Conservation (phyloP, 331 rosid genomes). For the Malus hybrid region DNA sequence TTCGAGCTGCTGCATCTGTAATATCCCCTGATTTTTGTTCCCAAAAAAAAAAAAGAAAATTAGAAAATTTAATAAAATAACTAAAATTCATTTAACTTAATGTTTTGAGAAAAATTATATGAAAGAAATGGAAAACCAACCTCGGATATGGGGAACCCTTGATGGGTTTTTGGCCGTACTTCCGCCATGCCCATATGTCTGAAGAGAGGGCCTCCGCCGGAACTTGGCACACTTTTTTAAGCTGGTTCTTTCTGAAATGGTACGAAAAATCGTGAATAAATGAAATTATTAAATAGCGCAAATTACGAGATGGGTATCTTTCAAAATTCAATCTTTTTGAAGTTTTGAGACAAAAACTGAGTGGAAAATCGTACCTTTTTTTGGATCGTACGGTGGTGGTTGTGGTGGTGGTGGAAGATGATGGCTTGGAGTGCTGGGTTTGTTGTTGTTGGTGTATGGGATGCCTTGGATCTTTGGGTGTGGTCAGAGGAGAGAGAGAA, state of each 20-base stretch:
- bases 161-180: slow-evolving; percentile 97
- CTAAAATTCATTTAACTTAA: neutral
- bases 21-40: slow-evolving; percentile 54
- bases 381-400: slow-evolving; percentile 52
- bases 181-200: slow-evolving; percentile 97
- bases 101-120: neutral
- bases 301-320: neutral
- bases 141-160: slow-evolving; percentile 98
- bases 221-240: slow-evolving; percentile 80
- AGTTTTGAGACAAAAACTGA: neutral
- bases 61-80: neutral
- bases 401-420: slow-evolving; percentile 30
- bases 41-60: neutral
- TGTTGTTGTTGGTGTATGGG: slow-evolving; percentile 2
- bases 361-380: slow-evolving; percentile 47
- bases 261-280: neutral
- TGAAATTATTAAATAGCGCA: neutral
- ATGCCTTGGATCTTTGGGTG: slow-evolving; percentile 22
- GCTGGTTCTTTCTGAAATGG: slow-evolving; percentile 70
- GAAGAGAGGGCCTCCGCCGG: slow-evolving; percentile 75
- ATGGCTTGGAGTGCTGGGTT: slow-evolving; percentile 21
- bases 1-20: slow-evolving; percentile 94
- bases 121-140: slow-evolving; percentile 18
- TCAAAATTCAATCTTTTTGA: neutral
- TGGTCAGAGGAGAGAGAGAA: slow-evolving; percentile 11